Evolutionary conservation across 2,329 filamentous ascomycete genomes (phyloP).

Genomic region (Saccharata proteae): DNA sequence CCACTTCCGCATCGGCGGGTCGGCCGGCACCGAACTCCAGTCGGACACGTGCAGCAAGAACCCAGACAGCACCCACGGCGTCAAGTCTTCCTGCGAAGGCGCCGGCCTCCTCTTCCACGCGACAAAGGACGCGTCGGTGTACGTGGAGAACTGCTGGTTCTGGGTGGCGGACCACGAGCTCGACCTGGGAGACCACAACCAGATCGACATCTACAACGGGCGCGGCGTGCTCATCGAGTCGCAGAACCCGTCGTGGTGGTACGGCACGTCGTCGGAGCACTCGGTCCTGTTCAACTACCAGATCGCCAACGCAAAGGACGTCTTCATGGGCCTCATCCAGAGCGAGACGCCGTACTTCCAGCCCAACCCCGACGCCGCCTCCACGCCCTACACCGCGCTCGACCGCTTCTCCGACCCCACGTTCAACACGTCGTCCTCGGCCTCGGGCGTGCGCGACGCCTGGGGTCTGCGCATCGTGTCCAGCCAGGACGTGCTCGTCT

Average conservation of each 20-base stretch:
- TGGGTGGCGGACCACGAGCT: constrained; percentile 89
- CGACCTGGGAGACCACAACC: constrained; percentile 56
- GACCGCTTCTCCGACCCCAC: constrained; percentile 30
- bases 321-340: constrained; percentile 54
- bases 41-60: constrained; percentile 70
- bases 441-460: constrained; percentile 24
- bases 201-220: constrained; percentile 79
- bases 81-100: constrained; percentile 57
- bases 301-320: constrained; percentile 45
- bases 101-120: constrained; percentile 53
- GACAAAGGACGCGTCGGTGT: constrained; percentile 48
- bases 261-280: constrained; percentile 55
- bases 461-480: constrained; percentile 35
- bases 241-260: constrained; percentile 64
- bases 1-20: constrained; percentile 87
- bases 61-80: constrained; percentile 46
- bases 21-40: constrained; percentile 72
- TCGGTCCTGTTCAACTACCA: constrained; percentile 61
- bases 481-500: constrained; percentile 30
- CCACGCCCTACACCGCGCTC: constrained; percentile 42
- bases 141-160: constrained; percentile 83
- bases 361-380: constrained; percentile 48
- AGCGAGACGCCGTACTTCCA: constrained; percentile 64
- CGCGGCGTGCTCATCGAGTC: constrained; percentile 73
- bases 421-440: constrained; percentile 24